Evolutionary conservation across 2,329 filamentous ascomycete species (phyloP).

Genomic region (Cladosporium sphaerospermum): DNA sequence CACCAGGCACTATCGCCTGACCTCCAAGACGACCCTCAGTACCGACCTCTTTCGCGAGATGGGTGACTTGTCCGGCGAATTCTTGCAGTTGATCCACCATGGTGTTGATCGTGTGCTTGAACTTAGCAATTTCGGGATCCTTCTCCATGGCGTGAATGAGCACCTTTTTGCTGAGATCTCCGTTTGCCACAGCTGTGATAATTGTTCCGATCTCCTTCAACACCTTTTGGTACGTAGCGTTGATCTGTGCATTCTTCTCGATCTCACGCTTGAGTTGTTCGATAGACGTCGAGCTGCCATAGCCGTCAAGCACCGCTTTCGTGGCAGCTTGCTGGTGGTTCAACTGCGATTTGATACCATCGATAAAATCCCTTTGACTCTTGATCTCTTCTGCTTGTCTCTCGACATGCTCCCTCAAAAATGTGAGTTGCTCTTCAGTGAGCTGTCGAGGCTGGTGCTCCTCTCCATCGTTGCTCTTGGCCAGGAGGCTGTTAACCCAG

Average conservation of each 20-base stretch:
- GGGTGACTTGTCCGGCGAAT: conserved; percentile 93
- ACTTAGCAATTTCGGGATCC: conserved; percentile 95
- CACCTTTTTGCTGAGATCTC: conserved; percentile 94
- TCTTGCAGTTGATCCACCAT: conserved; percentile 99
- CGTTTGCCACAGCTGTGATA: conserved; percentile 89
- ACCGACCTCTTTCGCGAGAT: conserved; percentile 89
- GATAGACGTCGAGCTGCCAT: conserved; percentile 85
- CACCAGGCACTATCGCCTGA: conserved; percentile 86
- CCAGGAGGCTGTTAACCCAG: conserved; percentile 48
- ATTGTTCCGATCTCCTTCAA: conserved; percentile 95
- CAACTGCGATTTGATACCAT: conserved; percentile 77
- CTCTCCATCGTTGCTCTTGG: conserved; percentile 44
- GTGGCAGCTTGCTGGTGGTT: conserved; percentile 80
- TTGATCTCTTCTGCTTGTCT: conserved; percentile 89
- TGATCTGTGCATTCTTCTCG: conserved; percentile 95
- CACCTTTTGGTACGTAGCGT: conserved; percentile 97
- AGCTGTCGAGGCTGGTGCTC: conserved; percentile 47
- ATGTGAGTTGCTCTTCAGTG: conserved; percentile 76
- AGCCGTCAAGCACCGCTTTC: conserved; percentile 67
- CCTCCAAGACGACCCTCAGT: conserved; percentile 92
- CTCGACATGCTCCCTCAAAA: conserved; percentile 83
- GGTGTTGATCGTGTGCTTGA: conserved; percentile 96
- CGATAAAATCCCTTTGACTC: conserved; percentile 78
- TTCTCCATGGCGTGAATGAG: conserved; percentile 93
- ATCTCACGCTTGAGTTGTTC: conserved; percentile 85